A percentile compares a stretch with the other conserved stretches of the same genome.
Conservation (phyloP, 306 rosid species). For the Abrus pulchellus region DNA sequence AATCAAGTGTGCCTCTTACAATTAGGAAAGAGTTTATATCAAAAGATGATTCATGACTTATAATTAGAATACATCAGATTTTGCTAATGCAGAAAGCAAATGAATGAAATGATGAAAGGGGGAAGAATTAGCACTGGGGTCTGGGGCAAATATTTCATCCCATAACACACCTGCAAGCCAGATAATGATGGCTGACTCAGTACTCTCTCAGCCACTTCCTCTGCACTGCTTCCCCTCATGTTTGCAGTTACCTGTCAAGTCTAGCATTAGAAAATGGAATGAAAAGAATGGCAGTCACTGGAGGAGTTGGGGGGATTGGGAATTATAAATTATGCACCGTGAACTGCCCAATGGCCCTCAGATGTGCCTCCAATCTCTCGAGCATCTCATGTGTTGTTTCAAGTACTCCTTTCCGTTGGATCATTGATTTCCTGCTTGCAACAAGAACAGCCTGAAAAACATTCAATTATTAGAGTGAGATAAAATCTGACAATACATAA, state of each 20-base stretch:
- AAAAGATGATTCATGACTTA: conserved; percentile 21
- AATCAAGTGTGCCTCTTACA: conserved; percentile 37
- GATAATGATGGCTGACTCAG: conserved; percentile 81
- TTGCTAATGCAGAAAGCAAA: conserved; percentile 31
- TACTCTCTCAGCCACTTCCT: conserved; percentile 90
- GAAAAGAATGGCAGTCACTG: conserved; percentile 15
- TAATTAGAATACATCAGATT: conserved; percentile 12
- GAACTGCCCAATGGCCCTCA: conserved; percentile 85
- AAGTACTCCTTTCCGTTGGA: conserved; percentile 76
- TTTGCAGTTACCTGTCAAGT: conserved; percentile 85
- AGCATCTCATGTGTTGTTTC: conserved; percentile 93
- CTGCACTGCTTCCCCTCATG: conserved; percentile 92
- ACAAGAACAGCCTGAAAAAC: conserved; percentile 86
- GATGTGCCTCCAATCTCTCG: conserved; percentile 93
- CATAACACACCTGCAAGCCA: conserved; percentile 86
- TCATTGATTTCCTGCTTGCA: conserved; percentile 86
- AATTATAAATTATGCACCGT: conserved; percentile 60
- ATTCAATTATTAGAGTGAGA: conserved; percentile 47
- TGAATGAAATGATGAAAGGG: conserved; percentile 12
- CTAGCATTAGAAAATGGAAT: conserved; percentile 45
- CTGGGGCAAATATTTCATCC: conserved; percentile 19
- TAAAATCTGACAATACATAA: conserved; percentile 39
- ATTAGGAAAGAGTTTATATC: neutral
- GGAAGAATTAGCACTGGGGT: neutral
- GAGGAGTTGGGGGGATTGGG: neutral